Evolutionary conservation across 2,329 filamentous ascomycete genomes (phyloP).

Genomic region (Aspergillus udagawae): DNA sequence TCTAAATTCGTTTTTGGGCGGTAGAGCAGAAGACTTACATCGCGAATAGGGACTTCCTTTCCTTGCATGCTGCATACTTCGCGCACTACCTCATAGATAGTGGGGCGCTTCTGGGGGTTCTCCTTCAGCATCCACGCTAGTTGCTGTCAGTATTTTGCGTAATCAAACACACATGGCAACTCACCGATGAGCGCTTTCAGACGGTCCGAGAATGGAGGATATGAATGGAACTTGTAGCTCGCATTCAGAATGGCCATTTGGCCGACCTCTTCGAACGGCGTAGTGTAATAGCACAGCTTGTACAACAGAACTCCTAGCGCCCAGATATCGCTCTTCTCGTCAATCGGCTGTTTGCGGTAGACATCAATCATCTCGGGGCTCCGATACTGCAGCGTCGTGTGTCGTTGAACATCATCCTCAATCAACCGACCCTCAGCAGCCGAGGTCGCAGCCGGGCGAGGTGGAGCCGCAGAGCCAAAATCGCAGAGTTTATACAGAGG

Average conservation of each 20-base stretch:
- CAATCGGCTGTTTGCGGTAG: conserved; percentile 90
- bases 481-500: conserved; percentile 94
- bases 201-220: conserved; percentile 84
- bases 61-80: conserved; percentile 89
- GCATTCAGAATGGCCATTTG: conserved; percentile 97
- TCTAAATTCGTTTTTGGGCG: neutral
- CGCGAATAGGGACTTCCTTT: conserved; percentile 78
- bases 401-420: conserved; percentile 94
- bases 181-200: conserved; percentile 86
- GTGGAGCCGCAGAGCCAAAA: conserved; percentile 87
- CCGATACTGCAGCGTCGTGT: conserved; percentile 94
- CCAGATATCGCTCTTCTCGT: conserved; percentile 99
- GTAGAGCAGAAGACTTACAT: conserved; percentile 55
- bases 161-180: conserved; percentile 15
- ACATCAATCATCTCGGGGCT: conserved; percentile 99
- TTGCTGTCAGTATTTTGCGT: conserved; percentile 18
- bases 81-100: conserved; percentile 87
- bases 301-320: conserved; percentile 91
- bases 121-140: conserved; percentile 82
- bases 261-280: conserved; percentile 94
- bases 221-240: conserved; percentile 83
- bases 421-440: conserved; percentile 85
- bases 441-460: conserved; percentile 77
- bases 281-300: conserved; percentile 99
- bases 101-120: conserved; percentile 72